Evolutionary conservation across 2,329 filamentous ascomycete species (phyloP), one percentile per base, ranked within the genome.

Genomic region (Didymella exigua): DNA sequence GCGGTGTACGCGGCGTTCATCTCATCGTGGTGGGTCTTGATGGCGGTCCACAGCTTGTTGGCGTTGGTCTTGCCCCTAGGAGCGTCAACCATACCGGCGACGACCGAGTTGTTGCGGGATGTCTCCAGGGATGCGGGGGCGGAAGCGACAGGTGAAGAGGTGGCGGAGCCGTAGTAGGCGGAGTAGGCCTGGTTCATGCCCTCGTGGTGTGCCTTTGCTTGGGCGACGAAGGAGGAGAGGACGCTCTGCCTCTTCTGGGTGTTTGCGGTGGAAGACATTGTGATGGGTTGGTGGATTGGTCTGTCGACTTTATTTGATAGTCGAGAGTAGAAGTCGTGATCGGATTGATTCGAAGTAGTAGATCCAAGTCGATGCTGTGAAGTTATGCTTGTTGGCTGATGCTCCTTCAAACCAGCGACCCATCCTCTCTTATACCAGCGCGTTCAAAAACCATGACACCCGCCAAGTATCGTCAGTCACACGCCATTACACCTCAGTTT

Each of bases 121-220:
- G 51, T 40, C 16, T 54, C 34, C 7, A 61, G 50, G 2, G 62
- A 58, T 21, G 43, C 42, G 27, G 56, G 19, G 24, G 45, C 18
- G 37, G 64, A 59, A 29, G 27, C 23, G 14, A 55, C 30, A 14
- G 50, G 50, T 8, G 50, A 36, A 16, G 23, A 16, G 42, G 34
- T 29, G 3, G 36, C 4, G 10, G 50, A 54, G 38, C 58, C 56
- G 58, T 72, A 69, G 59, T 63, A 66, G 48, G 59, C 48, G 48
- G 49, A 54, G 61, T 61, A 70, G 30, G 67, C 67, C 7, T 62
- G 65, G 57, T 70, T 70, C 34, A 71, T 53, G 55, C 59, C 59
- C 40, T 69, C 62, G 61, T 69, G 69, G 61, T 72, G 68, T n/a
- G 63, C 64, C 46, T 69, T 70, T 54, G 66, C 66, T 53, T 60